phyloP scores from a whole-genome alignment of 345 rosid species.

The Sisymbrium irio region DNA sequence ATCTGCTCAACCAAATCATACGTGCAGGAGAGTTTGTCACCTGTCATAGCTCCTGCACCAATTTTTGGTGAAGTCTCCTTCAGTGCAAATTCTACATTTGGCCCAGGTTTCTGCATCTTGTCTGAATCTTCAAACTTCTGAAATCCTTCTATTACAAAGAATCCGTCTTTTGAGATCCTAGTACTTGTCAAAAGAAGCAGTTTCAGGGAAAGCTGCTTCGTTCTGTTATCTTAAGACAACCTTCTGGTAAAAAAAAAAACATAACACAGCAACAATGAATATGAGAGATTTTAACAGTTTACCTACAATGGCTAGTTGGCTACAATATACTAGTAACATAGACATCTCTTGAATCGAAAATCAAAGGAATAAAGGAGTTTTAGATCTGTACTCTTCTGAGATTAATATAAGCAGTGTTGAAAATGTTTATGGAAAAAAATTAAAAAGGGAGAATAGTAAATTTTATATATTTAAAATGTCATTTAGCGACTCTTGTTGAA shows the following conservation, averaged over 20 bases:
- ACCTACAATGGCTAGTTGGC: background rate
- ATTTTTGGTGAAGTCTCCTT: conserved; percentile 96
- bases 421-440: conserved; percentile 1
- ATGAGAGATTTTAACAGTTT: conserved; percentile 23
- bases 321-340: conserved; percentile 5
- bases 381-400: conserved; percentile 27
- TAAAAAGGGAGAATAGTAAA: background rate
- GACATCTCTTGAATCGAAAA: conserved; percentile 2
- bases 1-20: conserved; percentile 98
- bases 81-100: conserved; percentile 63
- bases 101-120: conserved; percentile 84
- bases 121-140: conserved; percentile 15
- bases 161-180: conserved; percentile 13
- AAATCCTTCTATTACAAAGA: background rate
- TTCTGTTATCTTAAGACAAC: conserved; percentile 5
- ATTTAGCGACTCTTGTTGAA: conserved; percentile 20
- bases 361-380: background rate
- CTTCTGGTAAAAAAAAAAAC: background rate
- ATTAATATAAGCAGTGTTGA: background rate
- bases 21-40: conserved; percentile 80
- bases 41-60: conserved; percentile 64
- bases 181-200: conserved; percentile 13
- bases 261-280: conserved; percentile 1
- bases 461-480: conserved; percentile 4
- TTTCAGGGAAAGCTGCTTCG: conserved; percentile 7